Base-by-base conservation (phyloP, 345 rosid genomes). In the Cardamine occulta region DNA sequence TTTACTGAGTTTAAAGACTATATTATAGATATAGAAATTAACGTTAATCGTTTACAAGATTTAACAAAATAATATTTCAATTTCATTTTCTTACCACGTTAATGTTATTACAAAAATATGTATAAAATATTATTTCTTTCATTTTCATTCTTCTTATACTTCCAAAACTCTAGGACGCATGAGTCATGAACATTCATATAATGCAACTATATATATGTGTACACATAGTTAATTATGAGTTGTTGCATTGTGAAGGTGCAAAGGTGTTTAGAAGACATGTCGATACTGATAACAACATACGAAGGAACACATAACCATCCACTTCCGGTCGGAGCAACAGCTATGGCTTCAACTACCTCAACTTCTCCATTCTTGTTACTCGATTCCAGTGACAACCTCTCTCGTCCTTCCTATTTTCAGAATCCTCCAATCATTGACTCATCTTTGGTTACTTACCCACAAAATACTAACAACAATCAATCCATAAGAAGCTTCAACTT, bases 241-340 rank as follows among this genome's bases (percentile, higher is more conserved):
- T 49, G 65, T 28, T 55, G 18, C 53, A 37, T 71, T 26, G 35
- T 64, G 67, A 77, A 82, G 83, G 83, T 83, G 62, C 86, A 83
- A 78, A 75, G 86, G 37, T 83, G 86, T 54, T 55, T 56, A 18
- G 82, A 83, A 51, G 86, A 83, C 66, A 83, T 75, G 84, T 75
- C 84, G 5, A 78, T 83, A 60, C 29, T 83, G 10, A 80, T 80
- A 62, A 83, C 84, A 63, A 83, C 86, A 3, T 83, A 83, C 74
- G 86, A 83, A 73, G 86, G 86, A 70, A 81, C 75, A 80, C 86
- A 84, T 37, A 81, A 84, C 77, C 86, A 84, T 19, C 83, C 86
- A 64, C 81, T 84, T 40, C 83, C 86, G 6, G 74, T 76, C 12
- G 77, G 76, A 64, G 86, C 86, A 61, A 81, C 86, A 64, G 81